These are phyloP conservation scores for Neofusicoccum ribis DNA, from an alignment of 2,329 filamentous ascomycete genomes.

Conservation along the genomic window DNA sequence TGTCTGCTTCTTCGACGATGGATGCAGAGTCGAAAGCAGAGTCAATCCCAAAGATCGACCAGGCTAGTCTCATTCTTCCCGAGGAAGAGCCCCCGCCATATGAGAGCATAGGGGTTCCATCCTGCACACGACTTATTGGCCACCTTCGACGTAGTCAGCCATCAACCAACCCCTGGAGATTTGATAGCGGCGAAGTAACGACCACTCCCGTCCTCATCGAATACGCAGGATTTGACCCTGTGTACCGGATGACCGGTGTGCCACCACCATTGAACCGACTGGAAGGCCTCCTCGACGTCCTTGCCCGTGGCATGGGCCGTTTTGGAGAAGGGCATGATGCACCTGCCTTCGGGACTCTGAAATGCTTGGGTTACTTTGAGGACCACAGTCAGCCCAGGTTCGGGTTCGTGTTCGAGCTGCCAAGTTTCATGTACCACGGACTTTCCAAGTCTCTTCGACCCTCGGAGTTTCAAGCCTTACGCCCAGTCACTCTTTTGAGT, in stretches of 20 bases:
- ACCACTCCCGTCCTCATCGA: conserved; percentile 66
- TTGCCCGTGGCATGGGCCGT: conserved; percentile 23
- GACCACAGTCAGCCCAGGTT: conserved; percentile 68
- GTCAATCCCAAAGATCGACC: conserved; percentile 44
- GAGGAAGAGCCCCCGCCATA: conserved; percentile 52
- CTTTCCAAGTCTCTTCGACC: conserved; percentile 55
- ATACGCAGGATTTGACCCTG: conserved; percentile 58
- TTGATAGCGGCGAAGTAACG: conserved; percentile 34
- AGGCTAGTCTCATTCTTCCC: conserved; percentile 44
- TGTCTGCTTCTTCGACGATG: background rate
- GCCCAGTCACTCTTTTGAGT: conserved; percentile 48
- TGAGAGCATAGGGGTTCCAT: conserved; percentile 46
- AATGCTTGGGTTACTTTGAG: conserved; percentile 70
- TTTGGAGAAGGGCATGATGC: conserved; percentile 32
- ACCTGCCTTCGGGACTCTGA: conserved; percentile 49
- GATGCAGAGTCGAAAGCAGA: conserved; percentile 18
- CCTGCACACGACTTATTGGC: conserved; percentile 48
- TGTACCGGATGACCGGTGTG: conserved; percentile 50
- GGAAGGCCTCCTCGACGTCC: conserved; percentile 40
- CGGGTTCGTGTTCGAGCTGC: conserved; percentile 74
- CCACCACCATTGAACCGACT: conserved; percentile 48
- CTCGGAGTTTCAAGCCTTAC: conserved; percentile 31
- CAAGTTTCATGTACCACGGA: conserved; percentile 50
- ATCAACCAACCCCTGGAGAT: conserved; percentile 40
- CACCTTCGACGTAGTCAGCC: conserved; percentile 36